These are phyloP conservation scores for Ceriops zippeliana DNA, from an alignment of 345 rosid genomes.

Conservation along the genomic window DNA sequence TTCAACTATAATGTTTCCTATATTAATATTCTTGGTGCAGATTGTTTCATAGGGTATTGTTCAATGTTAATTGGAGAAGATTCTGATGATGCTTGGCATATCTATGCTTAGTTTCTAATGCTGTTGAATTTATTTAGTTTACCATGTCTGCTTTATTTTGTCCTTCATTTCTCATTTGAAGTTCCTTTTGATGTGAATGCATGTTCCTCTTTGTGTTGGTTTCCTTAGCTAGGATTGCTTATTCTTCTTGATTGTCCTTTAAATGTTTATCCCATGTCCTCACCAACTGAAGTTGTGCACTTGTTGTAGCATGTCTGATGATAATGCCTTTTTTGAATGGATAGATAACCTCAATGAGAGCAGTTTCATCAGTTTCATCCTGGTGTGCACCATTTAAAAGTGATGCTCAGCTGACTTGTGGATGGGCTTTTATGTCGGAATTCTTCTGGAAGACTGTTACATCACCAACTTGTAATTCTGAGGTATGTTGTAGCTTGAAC, in stretches of 20 bases:
- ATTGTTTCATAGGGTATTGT: background rate
- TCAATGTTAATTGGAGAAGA: background rate
- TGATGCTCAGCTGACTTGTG: slow-evolving; percentile 39
- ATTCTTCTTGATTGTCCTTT: background rate
- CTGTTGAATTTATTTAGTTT: background rate
- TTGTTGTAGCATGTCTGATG: background rate
- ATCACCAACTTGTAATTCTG: slow-evolving; percentile 50
- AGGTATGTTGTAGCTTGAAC: slow-evolving; percentile 40
- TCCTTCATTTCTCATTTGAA: background rate
- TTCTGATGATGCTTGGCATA: too few species aligned
- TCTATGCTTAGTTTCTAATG: background rate
- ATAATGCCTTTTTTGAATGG: slow-evolving; percentile 25
- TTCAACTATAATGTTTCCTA: too few species aligned
- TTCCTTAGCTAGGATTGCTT: background rate
- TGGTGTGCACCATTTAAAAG: slow-evolving; percentile 50
- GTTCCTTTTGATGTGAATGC: background rate
- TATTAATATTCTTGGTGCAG: background rate
- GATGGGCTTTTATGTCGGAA: slow-evolving; percentile 60
- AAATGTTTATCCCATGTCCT: background rate
- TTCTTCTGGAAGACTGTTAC: slow-evolving; percentile 51
- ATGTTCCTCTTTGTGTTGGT: background rate
- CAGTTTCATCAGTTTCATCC: slow-evolving; percentile 50
- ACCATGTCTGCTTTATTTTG: background rate
- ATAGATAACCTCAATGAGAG: slow-evolving; percentile 60
- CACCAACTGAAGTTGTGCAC: background rate